A percentile compares a stretch with the other conserved stretches of the same genome.
Conservation (phyloP, 306 rosid species). For the Gynostemma pentaphyllum region DNA sequence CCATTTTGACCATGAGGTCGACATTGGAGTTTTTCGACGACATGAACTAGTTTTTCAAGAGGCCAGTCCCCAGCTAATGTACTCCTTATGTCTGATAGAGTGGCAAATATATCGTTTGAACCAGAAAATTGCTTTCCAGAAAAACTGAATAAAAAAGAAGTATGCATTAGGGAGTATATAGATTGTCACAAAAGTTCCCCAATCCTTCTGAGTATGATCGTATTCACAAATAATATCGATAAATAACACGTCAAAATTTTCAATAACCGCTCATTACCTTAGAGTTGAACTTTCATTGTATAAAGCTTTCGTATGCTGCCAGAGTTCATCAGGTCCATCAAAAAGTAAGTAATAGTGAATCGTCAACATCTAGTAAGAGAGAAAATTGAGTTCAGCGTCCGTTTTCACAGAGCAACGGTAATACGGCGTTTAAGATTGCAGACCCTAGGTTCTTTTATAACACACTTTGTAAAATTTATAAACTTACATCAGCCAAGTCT, state of each 20-base stretch:
- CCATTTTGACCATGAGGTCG: constrained; percentile 69
- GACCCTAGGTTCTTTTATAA: background rate
- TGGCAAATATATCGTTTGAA: constrained; percentile 38
- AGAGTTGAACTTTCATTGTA: constrained; percentile 60
- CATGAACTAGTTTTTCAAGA: constrained; percentile 79
- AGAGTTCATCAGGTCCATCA: constrained; percentile 73
- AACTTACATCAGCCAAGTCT: constrained; percentile 95
- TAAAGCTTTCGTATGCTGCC: constrained; percentile 64
- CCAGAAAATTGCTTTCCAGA: constrained; percentile 63
- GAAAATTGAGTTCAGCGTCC: background rate
- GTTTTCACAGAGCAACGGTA: background rate
- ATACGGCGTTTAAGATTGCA: background rate
- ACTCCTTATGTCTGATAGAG: constrained; percentile 49
- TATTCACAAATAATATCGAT: no score
- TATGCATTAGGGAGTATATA: background rate
- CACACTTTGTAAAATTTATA: no score
- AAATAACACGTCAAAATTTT: no score
- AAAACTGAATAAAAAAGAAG: constrained; percentile 36
- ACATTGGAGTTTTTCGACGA: constrained; percentile 81
- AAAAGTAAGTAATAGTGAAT: constrained; percentile 82
- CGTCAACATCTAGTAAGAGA: constrained; percentile 65
- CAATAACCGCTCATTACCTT: constrained; percentile 31
- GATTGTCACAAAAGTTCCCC: no score
- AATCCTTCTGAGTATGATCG: no score
- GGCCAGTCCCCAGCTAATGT: constrained; percentile 92